Percentiles rank a stretch among this genome's conserved stretches.
Evolutionary conservation across 108 stramenopile genomes (phyloP).

Genomic region (Aurantiochytrium sp.): DNA sequence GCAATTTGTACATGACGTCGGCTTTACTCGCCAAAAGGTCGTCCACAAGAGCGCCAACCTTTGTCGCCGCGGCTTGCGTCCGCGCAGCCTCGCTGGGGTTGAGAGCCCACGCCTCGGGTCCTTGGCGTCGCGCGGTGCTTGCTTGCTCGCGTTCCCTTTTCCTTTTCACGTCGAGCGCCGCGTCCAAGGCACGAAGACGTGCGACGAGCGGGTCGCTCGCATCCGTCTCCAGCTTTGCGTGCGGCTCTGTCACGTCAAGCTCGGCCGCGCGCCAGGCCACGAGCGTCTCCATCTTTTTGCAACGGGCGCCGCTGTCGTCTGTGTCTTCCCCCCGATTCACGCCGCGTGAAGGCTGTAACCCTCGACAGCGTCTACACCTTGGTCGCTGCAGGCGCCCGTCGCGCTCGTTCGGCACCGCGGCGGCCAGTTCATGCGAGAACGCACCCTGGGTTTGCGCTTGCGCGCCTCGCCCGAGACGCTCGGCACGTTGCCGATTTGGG

Average conservation of each 20-base stretch:
- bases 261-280: not conserved
- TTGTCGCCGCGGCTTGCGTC: not conserved
- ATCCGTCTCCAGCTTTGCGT: no score
- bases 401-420: no score
- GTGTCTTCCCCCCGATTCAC: no score
- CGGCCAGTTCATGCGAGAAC: no score
- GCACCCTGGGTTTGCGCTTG: no score
- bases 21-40: not conserved
- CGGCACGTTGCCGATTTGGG: no score
- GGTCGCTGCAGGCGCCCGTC: no score
- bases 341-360: no score
- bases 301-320: no score
- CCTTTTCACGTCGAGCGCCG: not conserved
- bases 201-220: not conserved
- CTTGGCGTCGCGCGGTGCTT: not conserved
- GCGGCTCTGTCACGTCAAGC: no score
- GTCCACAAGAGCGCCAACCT: not conserved
- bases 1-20: not conserved
- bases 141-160: not conserved
- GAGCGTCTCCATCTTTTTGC: not conserved
- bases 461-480: no score
- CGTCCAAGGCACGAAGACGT: not conserved
- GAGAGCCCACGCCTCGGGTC: not conserved
- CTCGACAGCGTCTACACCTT: no score
- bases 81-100: not conserved